Percentiles rank a stretch among this genome's conserved stretches.
Conservation (phyloP, 2,329 filamentous ascomycete genomes). For the Pyrenophora teres region DNA sequence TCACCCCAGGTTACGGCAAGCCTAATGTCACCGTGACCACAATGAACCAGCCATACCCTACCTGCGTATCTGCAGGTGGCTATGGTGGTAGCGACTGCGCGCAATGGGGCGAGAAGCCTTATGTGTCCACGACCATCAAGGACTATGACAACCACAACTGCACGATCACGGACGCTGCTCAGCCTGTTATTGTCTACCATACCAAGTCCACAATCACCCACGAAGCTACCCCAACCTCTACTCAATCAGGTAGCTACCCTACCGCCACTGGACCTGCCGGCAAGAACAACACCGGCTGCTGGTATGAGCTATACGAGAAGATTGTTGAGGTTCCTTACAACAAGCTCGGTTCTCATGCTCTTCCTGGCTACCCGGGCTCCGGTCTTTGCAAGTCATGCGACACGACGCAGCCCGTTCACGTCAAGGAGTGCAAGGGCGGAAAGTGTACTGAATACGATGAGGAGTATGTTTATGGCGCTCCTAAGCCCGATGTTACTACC, state of each 20-base stretch:
- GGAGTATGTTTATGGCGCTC: slow-evolving; percentile 30
- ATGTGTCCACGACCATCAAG: slow-evolving; percentile 35
- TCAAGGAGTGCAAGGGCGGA: slow-evolving; percentile 39
- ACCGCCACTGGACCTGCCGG: slow-evolving; percentile 9
- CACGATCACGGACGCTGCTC: slow-evolving; percentile 34
- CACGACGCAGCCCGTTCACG: slow-evolving; percentile 30
- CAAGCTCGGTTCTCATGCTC: slow-evolving; percentile 35
- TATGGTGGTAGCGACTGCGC: slow-evolving; percentile 23
- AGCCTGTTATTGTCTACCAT: slow-evolving; percentile 36
- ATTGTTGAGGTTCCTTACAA: slow-evolving; percentile 34
- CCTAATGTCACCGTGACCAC: slow-evolving; percentile 37
- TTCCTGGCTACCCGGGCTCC: slow-evolving; percentile 37
- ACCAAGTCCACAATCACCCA: slow-evolving; percentile 35
- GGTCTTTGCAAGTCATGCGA: slow-evolving; percentile 31
- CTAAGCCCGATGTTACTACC: slow-evolving; percentile 34
- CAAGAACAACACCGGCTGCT: slow-evolving; percentile 27
- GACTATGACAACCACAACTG: slow-evolving; percentile 33
- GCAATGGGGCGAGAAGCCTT: slow-evolving; percentile 30
- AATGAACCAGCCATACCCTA: slow-evolving; percentile 40
- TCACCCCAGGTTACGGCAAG: slow-evolving; percentile 34
- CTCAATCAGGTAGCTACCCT: slow-evolving; percentile 12
- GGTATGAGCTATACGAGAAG: slow-evolving; percentile 42
- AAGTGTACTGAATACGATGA: slow-evolving; percentile 35
- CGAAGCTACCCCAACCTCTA: slow-evolving; percentile 17
- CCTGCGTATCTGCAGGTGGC: slow-evolving; percentile 27